These are phyloP conservation scores for Penstemon davidsonii DNA, from an alignment of 257 asterid genomes.

Conservation along the genomic window DNA sequence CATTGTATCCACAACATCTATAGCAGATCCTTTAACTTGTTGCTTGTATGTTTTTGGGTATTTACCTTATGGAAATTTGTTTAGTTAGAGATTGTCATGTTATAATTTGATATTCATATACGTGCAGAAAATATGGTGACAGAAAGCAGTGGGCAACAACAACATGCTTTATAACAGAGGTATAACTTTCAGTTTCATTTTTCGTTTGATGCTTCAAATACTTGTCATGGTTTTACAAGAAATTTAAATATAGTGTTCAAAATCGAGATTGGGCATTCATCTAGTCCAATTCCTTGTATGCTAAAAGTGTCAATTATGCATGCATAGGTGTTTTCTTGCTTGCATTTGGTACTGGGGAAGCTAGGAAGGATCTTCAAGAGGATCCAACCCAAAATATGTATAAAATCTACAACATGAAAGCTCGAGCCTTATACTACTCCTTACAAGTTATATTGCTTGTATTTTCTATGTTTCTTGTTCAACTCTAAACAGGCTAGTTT, in stretches of 20 bases:
- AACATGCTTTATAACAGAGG: conserved; percentile 31
- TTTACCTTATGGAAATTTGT: conserved; percentile 7
- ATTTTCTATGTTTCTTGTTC: not conserved
- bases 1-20: conserved; percentile 2
- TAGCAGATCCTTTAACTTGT: not conserved
- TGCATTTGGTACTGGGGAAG: conserved; percentile 4
- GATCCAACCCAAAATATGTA: not conserved
- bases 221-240: conserved; percentile 1
- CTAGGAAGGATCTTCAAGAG: not conserved
- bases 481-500: conserved; percentile 1
- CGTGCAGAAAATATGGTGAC: conserved; percentile 39
- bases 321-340: not conserved
- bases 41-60: conserved; percentile 7
- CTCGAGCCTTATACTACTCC: not conserved
- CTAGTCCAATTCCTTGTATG: too few species aligned
- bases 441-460: not conserved
- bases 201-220: conserved; percentile 12
- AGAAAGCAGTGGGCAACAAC: conserved; percentile 37
- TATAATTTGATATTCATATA: not conserved
- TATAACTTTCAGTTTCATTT: conserved; percentile 15
- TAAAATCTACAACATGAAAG: not conserved
- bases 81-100: not conserved
- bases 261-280: not conserved
- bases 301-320: not conserved
- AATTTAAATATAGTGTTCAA: not conserved